Base-by-base conservation (phyloP, 2,329 filamentous ascomycete genomes). In the Hymenoscyphus fructigenus region DNA sequence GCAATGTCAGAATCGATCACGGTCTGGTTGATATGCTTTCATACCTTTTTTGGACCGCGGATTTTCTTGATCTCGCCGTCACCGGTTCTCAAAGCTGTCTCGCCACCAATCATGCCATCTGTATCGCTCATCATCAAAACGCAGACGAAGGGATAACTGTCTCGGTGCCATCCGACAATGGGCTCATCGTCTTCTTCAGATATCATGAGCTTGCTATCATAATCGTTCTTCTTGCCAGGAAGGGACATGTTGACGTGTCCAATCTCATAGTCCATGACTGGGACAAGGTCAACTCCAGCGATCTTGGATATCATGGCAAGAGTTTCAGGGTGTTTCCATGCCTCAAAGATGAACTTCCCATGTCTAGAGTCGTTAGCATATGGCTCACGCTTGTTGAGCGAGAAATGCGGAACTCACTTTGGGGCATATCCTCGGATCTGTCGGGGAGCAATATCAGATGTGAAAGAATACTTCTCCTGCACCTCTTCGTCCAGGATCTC, bases 291-390 rank as follows among this genome's bases (percentile, higher is more conserved):
- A 23, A 88, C 79, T 9, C 85, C 84, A 26, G 85, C 84, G 58
- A 86, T 80, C 65, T 82, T 79, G 2, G 84, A 86, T 61, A 88
- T 78, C 68, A 82, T 81, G 9, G 78, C 76, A 2, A 87, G 79
- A 1, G 83, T 81, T 59, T 85, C 80, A 0, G 85, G 83, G 57
- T 81, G 80, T 63, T 81, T 84, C 86, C 85, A 88, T 2, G 83
- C 83, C 64, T 84, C 84, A 69, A 88, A 88, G 4, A 85, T 82
- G 68, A 91, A 91, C 0, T 87, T 87, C 1, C 87, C 87, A 70
- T 84, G 83, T 65, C 84, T 86, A 65, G 32, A 20, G 23, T 28
- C 12, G 62, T 72, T 62, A 73, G 68, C 47, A 29, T 28, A 23
- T 32, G 20, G 34, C 34, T 58, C 36, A 69, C 53, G 68, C 56